Percentiles rank a stretch among this genome's conserved stretches.
These are phyloP conservation scores for Pythium oligandrum DNA, from an alignment of 352 stramenopile genomes.

Conservation along the genomic window DNA sequence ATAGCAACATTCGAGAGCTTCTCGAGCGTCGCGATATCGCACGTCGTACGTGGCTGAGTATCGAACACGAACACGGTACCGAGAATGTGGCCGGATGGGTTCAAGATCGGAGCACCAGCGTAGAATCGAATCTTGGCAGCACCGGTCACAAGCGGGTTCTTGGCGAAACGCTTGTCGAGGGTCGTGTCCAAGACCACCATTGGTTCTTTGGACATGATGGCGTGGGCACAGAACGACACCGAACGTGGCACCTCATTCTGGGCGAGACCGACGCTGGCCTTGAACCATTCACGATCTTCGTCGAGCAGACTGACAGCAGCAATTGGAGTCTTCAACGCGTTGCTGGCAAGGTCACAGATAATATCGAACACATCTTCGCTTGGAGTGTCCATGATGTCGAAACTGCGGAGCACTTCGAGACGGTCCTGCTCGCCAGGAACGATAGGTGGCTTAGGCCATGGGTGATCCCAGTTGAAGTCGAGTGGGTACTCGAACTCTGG, in stretches of 20 bases:
- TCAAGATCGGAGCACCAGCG: constrained; percentile 76
- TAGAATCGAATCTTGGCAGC: constrained; percentile 87
- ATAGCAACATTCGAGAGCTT: constrained; percentile 88
- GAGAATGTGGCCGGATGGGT: constrained; percentile 72
- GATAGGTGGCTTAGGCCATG: constrained; percentile 80
- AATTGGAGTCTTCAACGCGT: constrained; percentile 84
- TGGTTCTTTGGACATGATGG: constrained; percentile 86
- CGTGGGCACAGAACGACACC: constrained; percentile 82
- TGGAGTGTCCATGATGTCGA: constrained; percentile 86
- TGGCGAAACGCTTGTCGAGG: constrained; percentile 80
- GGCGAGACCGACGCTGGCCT: constrained; percentile 75
- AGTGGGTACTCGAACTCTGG: constrained; percentile 82
- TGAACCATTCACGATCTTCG: constrained; percentile 87
- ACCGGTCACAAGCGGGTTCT: constrained; percentile 82
- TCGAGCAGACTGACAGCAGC: constrained; percentile 80
- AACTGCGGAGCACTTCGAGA: constrained; percentile 71
- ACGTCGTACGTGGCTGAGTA: constrained; percentile 79
- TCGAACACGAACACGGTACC: constrained; percentile 87
- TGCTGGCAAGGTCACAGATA: constrained; percentile 83
- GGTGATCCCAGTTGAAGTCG: constrained; percentile 86
- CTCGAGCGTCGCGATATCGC: constrained; percentile 81
- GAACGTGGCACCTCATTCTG: constrained; percentile 86
- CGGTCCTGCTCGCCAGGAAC: constrained; percentile 63
- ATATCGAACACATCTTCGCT: constrained; percentile 87
- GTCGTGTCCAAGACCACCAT: constrained; percentile 88